A percentile compares a stretch with the other conserved stretches of the same genome.
Conservation (phyloP, 2,329 filamentous ascomycete species). For the Pseudogymnoascus sp. region DNA sequence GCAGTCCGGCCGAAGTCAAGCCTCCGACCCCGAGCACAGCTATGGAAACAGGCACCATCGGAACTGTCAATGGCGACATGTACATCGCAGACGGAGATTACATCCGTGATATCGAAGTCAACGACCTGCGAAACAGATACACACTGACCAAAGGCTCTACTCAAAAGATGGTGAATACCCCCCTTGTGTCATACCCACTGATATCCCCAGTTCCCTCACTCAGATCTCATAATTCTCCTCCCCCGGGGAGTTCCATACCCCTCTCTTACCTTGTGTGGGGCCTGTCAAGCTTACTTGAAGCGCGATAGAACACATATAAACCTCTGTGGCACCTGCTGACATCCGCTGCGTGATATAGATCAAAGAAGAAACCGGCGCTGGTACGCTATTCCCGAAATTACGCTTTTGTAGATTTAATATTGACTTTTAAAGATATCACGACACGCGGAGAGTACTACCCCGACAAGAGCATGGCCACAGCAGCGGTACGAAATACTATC, state of each 20-base stretch:
- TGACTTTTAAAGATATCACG: slow-evolving; percentile 85
- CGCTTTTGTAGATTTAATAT: slow-evolving; percentile 37
- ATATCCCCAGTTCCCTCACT: slow-evolving; percentile 37
- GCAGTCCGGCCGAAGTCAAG: slow-evolving; percentile 16
- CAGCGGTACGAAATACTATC: slow-evolving; percentile 57
- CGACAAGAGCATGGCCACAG: slow-evolving; percentile 94
- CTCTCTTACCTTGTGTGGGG: slow-evolving; percentile 40
- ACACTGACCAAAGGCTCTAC: slow-evolving; percentile 93
- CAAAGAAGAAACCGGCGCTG: slow-evolving; percentile 98
- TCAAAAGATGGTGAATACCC: slow-evolving; percentile 98
- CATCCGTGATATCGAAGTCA: slow-evolving; percentile 98
- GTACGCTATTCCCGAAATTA: slow-evolving; percentile 64
- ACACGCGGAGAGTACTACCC: slow-evolving; percentile 94
- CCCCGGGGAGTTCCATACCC: slow-evolving; percentile 13
- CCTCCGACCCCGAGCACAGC: slow-evolving; percentile 12
- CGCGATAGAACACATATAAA: slow-evolving; percentile 54
- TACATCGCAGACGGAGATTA: slow-evolving; percentile 96
- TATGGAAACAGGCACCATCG: slow-evolving; percentile 31
- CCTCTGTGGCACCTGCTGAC: slow-evolving; percentile 92
- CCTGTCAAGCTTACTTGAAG: slow-evolving; percentile 62
- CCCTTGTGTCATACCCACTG: slow-evolving; percentile 59
- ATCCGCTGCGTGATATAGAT: slow-evolving; percentile 88
- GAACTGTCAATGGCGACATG: slow-evolving; percentile 67
- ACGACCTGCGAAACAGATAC: slow-evolving; percentile 93
- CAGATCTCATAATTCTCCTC: slow-evolving; percentile 29